Base-by-base conservation (phyloP, 352 stramenopile species). In the Globisporangium barbulae region DNA sequence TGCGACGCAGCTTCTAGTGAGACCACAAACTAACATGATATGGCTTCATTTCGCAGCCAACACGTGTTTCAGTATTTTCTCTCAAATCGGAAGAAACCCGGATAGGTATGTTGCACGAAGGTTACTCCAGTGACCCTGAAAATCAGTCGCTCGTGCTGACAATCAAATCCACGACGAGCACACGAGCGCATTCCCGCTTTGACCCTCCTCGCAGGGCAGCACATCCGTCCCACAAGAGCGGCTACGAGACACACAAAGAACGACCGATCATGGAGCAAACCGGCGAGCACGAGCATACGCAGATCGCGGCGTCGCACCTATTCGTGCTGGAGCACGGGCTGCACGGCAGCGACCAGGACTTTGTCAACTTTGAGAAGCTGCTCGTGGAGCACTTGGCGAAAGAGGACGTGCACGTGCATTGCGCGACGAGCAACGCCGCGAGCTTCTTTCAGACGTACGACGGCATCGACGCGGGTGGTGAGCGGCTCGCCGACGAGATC, bases 371-470 rank as follows among this genome's bases (percentile, higher is more conserved):
- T 59, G 65, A 76, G 52, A 57, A 67, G 53, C 76, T 90, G 21
- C 76, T 94, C 41, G 39, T 57, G n/a, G 39, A 77, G 42, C 74
- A 86, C 22, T 78, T 90, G 45, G 64, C 66, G 1, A 41, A 71
- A 0, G 72, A 82, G 47, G 70, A 84, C 12, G 61, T 93, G 58
- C 75, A 78, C 41, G 59, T 85, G 54, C 69, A 90, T 63, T 52
- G 72, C 12, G 70, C 72, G 2, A 70, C 69, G 48, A 69, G 76
- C 68, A 94, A 92, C 54, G 78, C 72, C 52, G 66, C 68, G 17
- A 73, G 69, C 13, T 79, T 90, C 45, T 91, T 90, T 67, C 77
- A 83, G 66, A 94, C 85, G 30, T 90, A 87, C 65, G 85, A 94
- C 53, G 85, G 85, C 30, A 81, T 94, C 17, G 85, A 94, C 48